Percentiles rank a stretch among this genome's conserved stretches.
Evolutionary conservation across 345 rosid species (phyloP).

Genomic region (Gynandropsis gynandra): DNA sequence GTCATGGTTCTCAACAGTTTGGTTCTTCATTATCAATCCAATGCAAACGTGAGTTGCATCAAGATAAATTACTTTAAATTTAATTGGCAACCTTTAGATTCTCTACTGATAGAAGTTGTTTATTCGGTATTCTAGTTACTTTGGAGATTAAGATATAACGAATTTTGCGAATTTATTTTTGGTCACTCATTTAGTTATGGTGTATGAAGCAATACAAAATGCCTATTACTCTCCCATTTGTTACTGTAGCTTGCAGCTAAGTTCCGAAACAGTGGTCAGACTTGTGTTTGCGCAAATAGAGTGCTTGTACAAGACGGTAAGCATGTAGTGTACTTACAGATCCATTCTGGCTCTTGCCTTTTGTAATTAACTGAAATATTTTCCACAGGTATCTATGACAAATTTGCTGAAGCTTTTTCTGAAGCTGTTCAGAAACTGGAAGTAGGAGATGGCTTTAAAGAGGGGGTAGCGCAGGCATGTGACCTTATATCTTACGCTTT

Average conservation of each 20-base stretch:
- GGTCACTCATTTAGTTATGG: too few species aligned
- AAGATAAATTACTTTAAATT: not conserved
- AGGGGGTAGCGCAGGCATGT: conserved; percentile 65
- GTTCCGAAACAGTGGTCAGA: conserved; percentile 94
- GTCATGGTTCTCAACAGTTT: conserved; percentile 24
- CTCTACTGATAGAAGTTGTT: too few species aligned
- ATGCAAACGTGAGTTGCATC: conserved; percentile 16
- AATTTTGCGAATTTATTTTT: too few species aligned
- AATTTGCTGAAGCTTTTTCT: conserved; percentile 77
- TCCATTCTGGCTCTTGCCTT: conserved; percentile 5
- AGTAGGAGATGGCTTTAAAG: conserved; percentile 93
- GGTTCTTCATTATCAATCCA: conserved; percentile 3
- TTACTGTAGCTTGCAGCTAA: conserved; percentile 82
- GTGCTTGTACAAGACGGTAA: conserved; percentile 93
- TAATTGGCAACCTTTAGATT: too few species aligned
- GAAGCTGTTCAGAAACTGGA: conserved; percentile 76
- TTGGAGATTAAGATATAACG: too few species aligned
- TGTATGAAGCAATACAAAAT: too few species aligned
- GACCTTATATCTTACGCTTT: too few species aligned
- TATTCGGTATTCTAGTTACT: too few species aligned
- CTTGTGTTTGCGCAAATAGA: conserved; percentile 98
- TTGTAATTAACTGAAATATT: conserved; percentile 4
- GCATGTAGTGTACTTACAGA: not conserved
- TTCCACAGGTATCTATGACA: conserved; percentile 78
- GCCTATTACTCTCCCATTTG: conserved; percentile 11